Base-by-base conservation (phyloP, 2,329 filamentous ascomycete genomes). In the Pseudopyricularia cyperi region DNA sequence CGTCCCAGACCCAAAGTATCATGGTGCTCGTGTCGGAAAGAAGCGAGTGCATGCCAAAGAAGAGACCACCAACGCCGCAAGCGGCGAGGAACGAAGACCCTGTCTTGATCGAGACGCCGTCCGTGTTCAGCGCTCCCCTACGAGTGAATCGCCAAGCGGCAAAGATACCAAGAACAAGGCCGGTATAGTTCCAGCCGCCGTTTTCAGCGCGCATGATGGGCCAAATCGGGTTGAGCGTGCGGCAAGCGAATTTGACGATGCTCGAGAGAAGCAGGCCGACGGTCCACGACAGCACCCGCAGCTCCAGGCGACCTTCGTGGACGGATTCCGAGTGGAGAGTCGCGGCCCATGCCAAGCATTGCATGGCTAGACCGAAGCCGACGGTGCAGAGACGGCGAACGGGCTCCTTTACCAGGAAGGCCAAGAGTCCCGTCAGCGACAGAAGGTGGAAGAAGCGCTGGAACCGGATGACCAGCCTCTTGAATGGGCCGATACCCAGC, bases 1-100 rank as follows among this genome's bases (percentile, higher is more conserved):
- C 93, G 60, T 96, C 89, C 93, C 93, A 98, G 3, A 89, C 89
- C 93, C 93, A 98, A 15, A 90, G 76, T 53, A 97, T 96, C 89
- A 98, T 97, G 52, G 93, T 98, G 71, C 93, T 97, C 0, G 90
- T 95, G 65, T 98, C 93, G 0, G 93, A 96, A 11, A 98, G 77
- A 9, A 98, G 74, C 1, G 90, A 96, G 65, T 97, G 93, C 62
- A 97, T 75, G 5, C 79, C 87, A 62, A 98, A 98, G 62, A 96
- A 76, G 7, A 96, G 68, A 30, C 89, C 91, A 24, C 80, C 89
- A 52, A 97, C 68, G 54, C 93, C 89, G 48, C 93, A 68, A 9
- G 83, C 86, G 30, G 89, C 81, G 44, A 95, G 72, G 7, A 84
- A 58, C 1, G 82, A 76, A 15, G 87, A 90, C 1, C 86, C 83